Conservation (phyloP, 2,329 filamentous ascomycete species). For the Dactylonectria macrodidyma region DNA sequence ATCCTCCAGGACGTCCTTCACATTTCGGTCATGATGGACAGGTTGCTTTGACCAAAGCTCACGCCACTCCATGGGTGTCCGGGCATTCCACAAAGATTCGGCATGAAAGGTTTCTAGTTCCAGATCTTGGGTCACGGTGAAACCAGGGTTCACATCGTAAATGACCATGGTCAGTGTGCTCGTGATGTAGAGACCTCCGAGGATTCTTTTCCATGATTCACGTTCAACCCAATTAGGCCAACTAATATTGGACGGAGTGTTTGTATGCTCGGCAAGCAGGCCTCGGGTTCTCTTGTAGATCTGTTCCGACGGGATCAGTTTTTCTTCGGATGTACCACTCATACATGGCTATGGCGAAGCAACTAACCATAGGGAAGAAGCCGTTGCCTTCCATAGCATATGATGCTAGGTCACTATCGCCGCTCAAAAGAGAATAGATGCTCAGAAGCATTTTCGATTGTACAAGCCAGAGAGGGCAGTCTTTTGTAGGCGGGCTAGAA, state of each 20-base stretch:
- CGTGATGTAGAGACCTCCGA: constrained; percentile 18
- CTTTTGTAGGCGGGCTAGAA: too few relatives aligned
- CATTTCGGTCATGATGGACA: constrained; percentile 2
- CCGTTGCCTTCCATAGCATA: too few relatives aligned
- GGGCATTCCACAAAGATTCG: constrained; percentile 27
- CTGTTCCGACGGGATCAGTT: not conserved
- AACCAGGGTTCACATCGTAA: constrained; percentile 30
- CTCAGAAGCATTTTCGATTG: too few relatives aligned
- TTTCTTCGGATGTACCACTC: not conserved
- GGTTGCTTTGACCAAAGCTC: not conserved
- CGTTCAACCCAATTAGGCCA: constrained; percentile 28
- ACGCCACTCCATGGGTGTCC: constrained; percentile 25
- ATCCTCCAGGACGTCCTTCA: constrained; percentile 25
- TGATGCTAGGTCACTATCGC: too few relatives aligned
- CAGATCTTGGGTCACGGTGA: constrained; percentile 29
- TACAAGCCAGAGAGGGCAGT: too few relatives aligned
- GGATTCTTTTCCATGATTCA: constrained; percentile 31
- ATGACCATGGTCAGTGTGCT: constrained; percentile 32
- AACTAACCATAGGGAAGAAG: too few relatives aligned
- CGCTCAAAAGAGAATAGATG: too few relatives aligned
- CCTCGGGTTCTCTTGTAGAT: constrained; percentile 12
- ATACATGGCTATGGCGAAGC: not conserved
- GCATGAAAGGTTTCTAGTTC: constrained; percentile 30
- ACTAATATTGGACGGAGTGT: not conserved
- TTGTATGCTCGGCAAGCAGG: not conserved